Base-by-base conservation (phyloP, 2,329 filamentous ascomycete genomes). In the Neonectria neomacrospora region DNA sequence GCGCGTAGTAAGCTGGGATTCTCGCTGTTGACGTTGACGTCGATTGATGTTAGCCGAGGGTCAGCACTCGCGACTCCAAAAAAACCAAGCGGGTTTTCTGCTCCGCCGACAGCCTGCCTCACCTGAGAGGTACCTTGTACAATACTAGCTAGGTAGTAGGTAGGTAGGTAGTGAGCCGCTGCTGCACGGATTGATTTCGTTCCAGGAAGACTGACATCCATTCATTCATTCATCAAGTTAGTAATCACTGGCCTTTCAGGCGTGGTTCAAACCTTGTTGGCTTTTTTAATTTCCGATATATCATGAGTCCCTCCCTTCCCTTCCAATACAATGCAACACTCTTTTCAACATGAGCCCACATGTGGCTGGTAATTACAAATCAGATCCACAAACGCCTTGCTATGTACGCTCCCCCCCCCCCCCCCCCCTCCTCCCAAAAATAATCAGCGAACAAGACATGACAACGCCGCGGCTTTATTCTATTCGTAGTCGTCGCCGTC, bases 401-500 rank as follows among this genome's bases (percentile, higher is more conserved):
- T 67, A 54, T 53, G 39, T 67, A 57, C 48, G 39, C 12, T 37
- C 16, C n/a, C 18, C 11, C n/a, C n/a, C n/a, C n/a, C n/a, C n/a
- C n/a, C n/a, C n/a, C n/a, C n/a, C n/a, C n/a, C n/a, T n/a, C n/a
- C n/a, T n/a, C n/a, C n/a, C n/a, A n/a, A n/a, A 16, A 60, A 52
- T 3, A 62, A 48, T 26, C 37, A 41, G 37, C 16, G n/a, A 41
- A 58, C 18, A 55, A 47, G 14, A 23, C 52, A 32, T 42, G 45
- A 14, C 47, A 32, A 50, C 30, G 18, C n/a, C 28, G n/a, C n/a
- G 22, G 20, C 39, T 30, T 53, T 18, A 34, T 39, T 52, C 58
- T 73, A 81, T 63, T 80, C 78, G 34, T 78, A 79, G 51, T 78
- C 79, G 16, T 78, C 81, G 22, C 74, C 77, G 8, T 82, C 83